Percentiles rank a stretch among this genome's conserved stretches.
These are phyloP conservation scores for Chrysoporthe deuterocubensis DNA, from an alignment of 2,329 filamentous ascomycete species.

Conservation along the genomic window DNA sequence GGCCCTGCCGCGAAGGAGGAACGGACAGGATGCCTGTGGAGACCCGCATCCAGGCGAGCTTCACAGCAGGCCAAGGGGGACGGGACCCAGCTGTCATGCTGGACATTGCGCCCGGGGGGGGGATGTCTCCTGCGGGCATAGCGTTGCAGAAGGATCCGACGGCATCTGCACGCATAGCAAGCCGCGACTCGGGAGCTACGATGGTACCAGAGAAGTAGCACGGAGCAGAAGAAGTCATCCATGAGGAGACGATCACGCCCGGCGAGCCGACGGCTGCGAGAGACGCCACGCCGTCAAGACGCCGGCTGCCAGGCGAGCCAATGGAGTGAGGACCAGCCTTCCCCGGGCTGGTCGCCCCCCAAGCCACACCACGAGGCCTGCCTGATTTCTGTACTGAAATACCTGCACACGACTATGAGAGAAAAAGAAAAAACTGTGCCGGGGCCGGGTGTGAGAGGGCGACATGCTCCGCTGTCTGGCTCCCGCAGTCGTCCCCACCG, in stretches of 20 bases:
- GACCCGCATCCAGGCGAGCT: not conserved
- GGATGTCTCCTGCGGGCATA: not conserved
- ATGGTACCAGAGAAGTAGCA: too few species aligned
- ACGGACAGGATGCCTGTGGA: not conserved
- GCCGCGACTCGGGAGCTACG: not conserved
- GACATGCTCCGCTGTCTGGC: not conserved
- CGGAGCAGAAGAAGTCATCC: not conserved
- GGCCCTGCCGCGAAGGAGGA: not conserved
- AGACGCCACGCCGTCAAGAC: conserved; percentile 5
- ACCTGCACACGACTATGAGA: not conserved
- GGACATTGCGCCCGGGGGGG: too few species aligned
- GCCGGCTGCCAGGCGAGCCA: not conserved
- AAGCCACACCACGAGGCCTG: not conserved
- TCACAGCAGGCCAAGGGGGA: not conserved
- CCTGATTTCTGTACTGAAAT: not conserved
- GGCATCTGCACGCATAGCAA: conserved; percentile 2
- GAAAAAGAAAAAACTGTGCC: not conserved
- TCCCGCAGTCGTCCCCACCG: conserved; percentile 1
- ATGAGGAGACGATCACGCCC: not conserved
- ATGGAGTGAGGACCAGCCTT: not conserved
- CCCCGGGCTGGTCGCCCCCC: not conserved
- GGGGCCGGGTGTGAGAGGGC: not conserved
- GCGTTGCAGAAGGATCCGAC: conserved; percentile 21
- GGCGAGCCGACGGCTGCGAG: conserved; percentile 11
- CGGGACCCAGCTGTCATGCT: not conserved